phyloP scores from a whole-genome alignment of 2,329 filamentous ascomycete species.

The Diaporthe citri region DNA sequence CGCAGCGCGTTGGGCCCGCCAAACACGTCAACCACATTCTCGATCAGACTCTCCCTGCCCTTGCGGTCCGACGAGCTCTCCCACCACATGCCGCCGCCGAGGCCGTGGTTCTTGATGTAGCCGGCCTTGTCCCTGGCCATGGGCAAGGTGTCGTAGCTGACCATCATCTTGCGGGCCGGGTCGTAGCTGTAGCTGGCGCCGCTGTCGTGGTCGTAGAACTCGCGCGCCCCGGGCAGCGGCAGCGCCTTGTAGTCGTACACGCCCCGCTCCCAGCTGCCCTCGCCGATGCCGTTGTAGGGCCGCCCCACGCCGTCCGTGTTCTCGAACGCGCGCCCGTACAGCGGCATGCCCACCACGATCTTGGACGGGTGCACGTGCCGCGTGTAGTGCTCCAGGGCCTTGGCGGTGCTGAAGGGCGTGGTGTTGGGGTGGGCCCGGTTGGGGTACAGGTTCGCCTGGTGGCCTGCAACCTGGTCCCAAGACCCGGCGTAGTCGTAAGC shows the following conservation, averaged over 20 bases:
- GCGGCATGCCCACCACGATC: conserved; percentile 89
- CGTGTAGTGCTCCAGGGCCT: conserved; percentile 79
- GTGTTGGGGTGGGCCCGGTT: conserved; percentile 65
- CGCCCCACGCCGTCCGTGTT: conserved; percentile 81
- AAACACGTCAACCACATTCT: conserved; percentile 70
- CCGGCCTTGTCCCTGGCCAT: conserved; percentile 78
- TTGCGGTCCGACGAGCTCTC: conserved; percentile 84
- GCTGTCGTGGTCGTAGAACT: conserved; percentile 72
- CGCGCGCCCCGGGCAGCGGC: conserved; percentile 75
- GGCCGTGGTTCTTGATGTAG: conserved; percentile 74
- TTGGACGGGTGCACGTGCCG: conserved; percentile 76
- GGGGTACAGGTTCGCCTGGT: conserved; percentile 84
- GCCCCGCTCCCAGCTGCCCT: conserved; percentile 86
- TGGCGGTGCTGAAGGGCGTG: conserved; percentile 83
- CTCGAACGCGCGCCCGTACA: conserved; percentile 90
- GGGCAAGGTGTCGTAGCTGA: conserved; percentile 82
- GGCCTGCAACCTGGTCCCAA: conserved; percentile 79
- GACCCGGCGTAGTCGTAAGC: conserved; percentile 89
- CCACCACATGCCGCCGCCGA: conserved; percentile 99
- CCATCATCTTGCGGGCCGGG: conserved; percentile 70
- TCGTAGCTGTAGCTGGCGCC: conserved; percentile 86
- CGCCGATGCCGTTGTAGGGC: conserved; percentile 78
- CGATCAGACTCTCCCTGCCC: conserved; percentile 76
- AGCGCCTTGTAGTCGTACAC: conserved; percentile 92
- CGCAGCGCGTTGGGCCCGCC: conserved; percentile 66